These are phyloP conservation scores for Thalassiosira tumida DNA, from an alignment of 352 stramenopile species.

Conservation along the genomic window DNA sequence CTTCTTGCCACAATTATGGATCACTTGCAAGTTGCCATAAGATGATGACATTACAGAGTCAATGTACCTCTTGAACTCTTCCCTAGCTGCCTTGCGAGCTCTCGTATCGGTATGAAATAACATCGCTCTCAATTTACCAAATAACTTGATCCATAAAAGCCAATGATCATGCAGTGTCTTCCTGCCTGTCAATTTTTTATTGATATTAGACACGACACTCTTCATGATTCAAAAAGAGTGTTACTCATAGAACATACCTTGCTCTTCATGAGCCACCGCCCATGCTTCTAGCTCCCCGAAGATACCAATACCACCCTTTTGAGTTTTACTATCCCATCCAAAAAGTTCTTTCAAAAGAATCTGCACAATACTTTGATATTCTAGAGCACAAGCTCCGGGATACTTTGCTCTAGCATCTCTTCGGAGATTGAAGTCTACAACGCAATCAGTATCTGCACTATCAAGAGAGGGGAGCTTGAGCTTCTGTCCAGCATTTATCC, in stretches of 20 bases:
- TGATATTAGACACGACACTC: too few relatives aligned
- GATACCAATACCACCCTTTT: slow-evolving; percentile 19
- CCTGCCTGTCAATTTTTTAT: too few relatives aligned
- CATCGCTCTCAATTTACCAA: slow-evolving; percentile 9
- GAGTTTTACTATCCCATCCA: slow-evolving; percentile 33
- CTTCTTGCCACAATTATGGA: slow-evolving; percentile 12
- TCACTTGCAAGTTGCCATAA: neutral
- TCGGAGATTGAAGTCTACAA: slow-evolving; percentile 24
- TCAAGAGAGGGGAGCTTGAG: slow-evolving; percentile 28
- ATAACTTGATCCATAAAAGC: slow-evolving; percentile 40
- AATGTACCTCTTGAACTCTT: slow-evolving; percentile 38
- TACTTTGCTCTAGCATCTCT: slow-evolving; percentile 38
- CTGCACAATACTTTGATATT: slow-evolving; percentile 51
- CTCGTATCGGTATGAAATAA: slow-evolving; percentile 18
- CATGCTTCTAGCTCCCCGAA: slow-evolving; percentile 32
- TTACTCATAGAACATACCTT: slow-evolving; percentile 51
- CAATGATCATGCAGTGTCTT: slow-evolving; percentile 57
- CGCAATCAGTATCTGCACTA: slow-evolving; percentile 8
- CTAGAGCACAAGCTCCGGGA: slow-evolving; percentile 47
- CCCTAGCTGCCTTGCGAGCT: neutral
- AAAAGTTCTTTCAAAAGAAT: slow-evolving; percentile 33
- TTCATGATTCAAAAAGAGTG: too few relatives aligned
- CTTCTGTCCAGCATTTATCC: slow-evolving; percentile 8
- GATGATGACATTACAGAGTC: slow-evolving; percentile 36
- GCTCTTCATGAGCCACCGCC: slow-evolving; percentile 52